Evolutionary conservation across 805 yeast genomes (phyloP), one percentile per base, ranked within the genome.

Genomic region (Diddensiella santjacobensis): DNA sequence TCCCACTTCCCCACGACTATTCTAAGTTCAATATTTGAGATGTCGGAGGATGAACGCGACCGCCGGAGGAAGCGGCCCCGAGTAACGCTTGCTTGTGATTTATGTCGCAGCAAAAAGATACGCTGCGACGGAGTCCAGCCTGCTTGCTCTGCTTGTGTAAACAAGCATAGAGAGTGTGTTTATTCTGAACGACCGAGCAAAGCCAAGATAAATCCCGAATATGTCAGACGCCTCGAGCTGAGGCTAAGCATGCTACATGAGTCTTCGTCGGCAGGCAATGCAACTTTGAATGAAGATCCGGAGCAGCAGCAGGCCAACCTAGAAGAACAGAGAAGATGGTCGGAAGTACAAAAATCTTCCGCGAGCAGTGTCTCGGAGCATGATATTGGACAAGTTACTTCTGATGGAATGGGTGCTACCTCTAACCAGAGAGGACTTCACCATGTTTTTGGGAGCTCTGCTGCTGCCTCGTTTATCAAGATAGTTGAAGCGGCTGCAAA

Each of bases 41-140:
- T n/a, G n/a, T n/a, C n/a, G n/a, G n/a, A n/a, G n/a, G n/a, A n/a
- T n/a, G n/a, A n/a, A n/a, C n/a, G n/a, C n/a, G n/a, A n/a, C n/a
- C n/a, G n/a, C n/a, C n/a, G n/a, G n/a, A n/a, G n/a, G n/a, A n/a
- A n/a, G n/a, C n/a, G n/a, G n/a, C n/a, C n/a, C n/a, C n/a, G n/a
- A n/a, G n/a, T n/a, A n/a, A n/a, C n/a, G n/a, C n/a, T 42, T 22
- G 55, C 55, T 8, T 52, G 55, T 35, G 43, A 18, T 6, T 40
- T 40, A 17, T 52, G 55, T 29, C 49, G 55, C n/a, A 41, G 42
- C 13, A 43, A 53, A 10, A 52, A 52, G 31, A 48, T 47, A 13
- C 40, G 45, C 8, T 52, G 55, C 26, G 55, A 52, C 35, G 55
- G 53, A 10, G 39, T n/a, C 11, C 51, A 49, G 40, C 55, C 55